Evolutionary conservation across 23 red algal genomes (phyloP).

Genomic region (Gracilaria domingensis): DNA sequence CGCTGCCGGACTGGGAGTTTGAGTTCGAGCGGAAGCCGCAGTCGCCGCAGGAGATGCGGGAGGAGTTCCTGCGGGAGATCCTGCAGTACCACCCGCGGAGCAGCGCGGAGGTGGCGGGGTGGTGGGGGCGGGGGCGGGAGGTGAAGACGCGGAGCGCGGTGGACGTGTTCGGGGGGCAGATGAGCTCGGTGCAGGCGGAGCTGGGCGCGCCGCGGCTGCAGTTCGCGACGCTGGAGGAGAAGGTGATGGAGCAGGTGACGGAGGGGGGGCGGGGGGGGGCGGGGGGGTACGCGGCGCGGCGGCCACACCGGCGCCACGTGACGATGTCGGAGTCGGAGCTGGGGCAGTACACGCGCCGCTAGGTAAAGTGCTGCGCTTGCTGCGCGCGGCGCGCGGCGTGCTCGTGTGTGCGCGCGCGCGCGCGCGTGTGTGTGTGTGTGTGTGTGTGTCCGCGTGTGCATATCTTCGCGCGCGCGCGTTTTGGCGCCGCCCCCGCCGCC

Average conservation of each 20-base stretch:
- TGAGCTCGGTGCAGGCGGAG: slow-evolving; percentile 23
- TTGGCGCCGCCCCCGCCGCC: no score
- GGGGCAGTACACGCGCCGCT: slow-evolving; percentile 56
- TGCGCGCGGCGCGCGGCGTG: slow-evolving; percentile 8
- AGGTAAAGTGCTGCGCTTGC: not conserved
- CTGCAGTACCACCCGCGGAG: slow-evolving; percentile 89
- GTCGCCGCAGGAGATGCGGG: slow-evolving; percentile 70
- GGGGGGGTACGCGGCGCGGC: slow-evolving; percentile 23
- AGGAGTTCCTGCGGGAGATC: slow-evolving; percentile 90
- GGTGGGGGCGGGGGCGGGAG: slow-evolving; percentile 27
- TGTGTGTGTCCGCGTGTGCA: no score
- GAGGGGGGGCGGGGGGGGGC: not conserved
- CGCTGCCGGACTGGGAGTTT: slow-evolving; percentile 90
- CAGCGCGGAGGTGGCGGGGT: slow-evolving; percentile 40
- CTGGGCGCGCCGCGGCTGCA: slow-evolving; percentile 8
- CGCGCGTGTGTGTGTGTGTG: no score
- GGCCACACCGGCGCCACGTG: slow-evolving; percentile 50
- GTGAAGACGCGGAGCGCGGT: slow-evolving; percentile 46
- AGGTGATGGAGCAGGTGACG: slow-evolving; percentile 55
- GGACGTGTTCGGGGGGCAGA: slow-evolving; percentile 48
- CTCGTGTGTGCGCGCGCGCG: not conserved
- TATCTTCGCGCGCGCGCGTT: no score
- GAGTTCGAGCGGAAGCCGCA: slow-evolving; percentile 80
- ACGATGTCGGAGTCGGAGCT: slow-evolving; percentile 72
- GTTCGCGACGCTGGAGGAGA: slow-evolving; percentile 45